A percentile compares a stretch with the other conserved stretches of the same genome.
phyloP scores from a whole-genome alignment of 306 rosid genomes.

The Dryas alaskensis region DNA sequence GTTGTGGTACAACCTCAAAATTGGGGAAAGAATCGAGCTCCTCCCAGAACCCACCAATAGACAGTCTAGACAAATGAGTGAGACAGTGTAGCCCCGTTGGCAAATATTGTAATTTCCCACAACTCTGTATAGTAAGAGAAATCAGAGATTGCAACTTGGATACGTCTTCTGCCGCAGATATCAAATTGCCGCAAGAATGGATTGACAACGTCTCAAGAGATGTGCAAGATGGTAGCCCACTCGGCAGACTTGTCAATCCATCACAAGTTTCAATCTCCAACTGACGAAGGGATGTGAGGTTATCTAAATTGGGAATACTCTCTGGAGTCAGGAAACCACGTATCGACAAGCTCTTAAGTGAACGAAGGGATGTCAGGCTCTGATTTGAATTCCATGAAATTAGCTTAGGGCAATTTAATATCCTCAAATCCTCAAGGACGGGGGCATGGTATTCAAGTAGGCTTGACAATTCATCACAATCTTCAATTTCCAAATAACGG shows the following conservation, averaged over 20 bases:
- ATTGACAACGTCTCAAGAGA: neutral
- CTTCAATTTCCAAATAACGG: neutral
- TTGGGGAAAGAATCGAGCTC: neutral
- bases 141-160: neutral
- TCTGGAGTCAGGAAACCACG: rapidly evolving
- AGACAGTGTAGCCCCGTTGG: neutral
- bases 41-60: rapidly evolving
- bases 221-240: neutral
- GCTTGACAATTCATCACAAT: neutral
- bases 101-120: neutral
- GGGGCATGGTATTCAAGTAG: neutral
- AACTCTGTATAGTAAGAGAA: neutral
- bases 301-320: neutral
- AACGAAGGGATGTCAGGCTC: neutral
- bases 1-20: neutral
- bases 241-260: neutral
- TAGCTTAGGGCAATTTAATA: neutral
- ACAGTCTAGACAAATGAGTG: neutral
- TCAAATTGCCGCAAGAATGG: neutral
- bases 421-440: neutral
- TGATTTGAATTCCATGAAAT: neutral
- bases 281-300: neutral
- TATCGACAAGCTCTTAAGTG: rapidly evolving
- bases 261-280: neutral
- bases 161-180: neutral